Base-by-base conservation (phyloP, 345 rosid species). In the Gossypium rotundifolium region DNA sequence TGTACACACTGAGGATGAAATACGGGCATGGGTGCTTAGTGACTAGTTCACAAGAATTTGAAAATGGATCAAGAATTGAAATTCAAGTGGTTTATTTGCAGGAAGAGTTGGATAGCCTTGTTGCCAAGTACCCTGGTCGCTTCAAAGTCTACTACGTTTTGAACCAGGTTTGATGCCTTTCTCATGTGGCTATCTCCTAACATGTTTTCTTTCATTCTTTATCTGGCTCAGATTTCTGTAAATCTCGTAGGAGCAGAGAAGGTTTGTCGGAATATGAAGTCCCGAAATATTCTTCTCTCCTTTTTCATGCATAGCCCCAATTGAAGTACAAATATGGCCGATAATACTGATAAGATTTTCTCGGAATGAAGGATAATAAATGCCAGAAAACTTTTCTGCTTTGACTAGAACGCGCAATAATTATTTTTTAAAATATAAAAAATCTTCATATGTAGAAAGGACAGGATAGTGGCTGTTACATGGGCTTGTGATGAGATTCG, bases 71-170 rank as follows among this genome's bases (percentile, higher is more conserved):
- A 29, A 22, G 27, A 29, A 4, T 61, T 17, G 11, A 48, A 68
- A 23, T 49, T 17, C 59, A 51, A 52, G 33, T 52, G 48, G n/a
- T 53, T 29, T 67, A 38, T 74, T 73, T 79, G 54, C 90, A 95
- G 99, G 91, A 88, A 78, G 98, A 95, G 80, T 79, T 95, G 83
- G 98, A 95, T 51, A 70, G 79, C 82, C 90, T 95, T 83, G 85
- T 92, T 5, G 48, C 88, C 10, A 82, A 70, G 29, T 89, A 91
- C 76, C 88, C 98, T 0, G 87, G 82, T 60, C 90, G 86, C 72
- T 93, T 91, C 84, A 83, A 86, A 52, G 69, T 91, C 71, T 93
- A 88, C 86, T 89, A 88, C 45, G 99, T 93, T 77, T 76, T 95
- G 81, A 95, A 95, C 86, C 95, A 95, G 98, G 99, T 93, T 49